These are phyloP conservation scores for Taphrina communis DNA, from an alignment of 1,139 yeast genomes.

Conservation along the genomic window DNA sequence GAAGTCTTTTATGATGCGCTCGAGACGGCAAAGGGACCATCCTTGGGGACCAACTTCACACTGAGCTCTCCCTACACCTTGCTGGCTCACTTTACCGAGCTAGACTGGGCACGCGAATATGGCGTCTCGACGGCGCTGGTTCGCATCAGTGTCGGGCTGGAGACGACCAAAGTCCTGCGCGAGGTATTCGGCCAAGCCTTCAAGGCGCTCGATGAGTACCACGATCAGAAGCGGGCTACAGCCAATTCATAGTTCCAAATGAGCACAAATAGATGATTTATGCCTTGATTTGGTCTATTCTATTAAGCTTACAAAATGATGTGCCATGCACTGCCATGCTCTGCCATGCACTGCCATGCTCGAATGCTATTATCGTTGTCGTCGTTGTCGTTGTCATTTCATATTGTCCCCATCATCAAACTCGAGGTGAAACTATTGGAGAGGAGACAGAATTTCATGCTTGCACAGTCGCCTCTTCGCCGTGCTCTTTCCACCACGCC, in stretches of 20 bases:
- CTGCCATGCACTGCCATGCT: constrained; percentile 4
- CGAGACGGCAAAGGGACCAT: constrained; percentile 86
- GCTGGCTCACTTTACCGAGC: constrained; percentile 83
- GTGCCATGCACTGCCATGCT: background rate
- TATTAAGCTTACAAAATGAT: background rate
- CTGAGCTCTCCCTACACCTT: constrained; percentile 90
- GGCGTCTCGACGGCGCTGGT: constrained; percentile 83
- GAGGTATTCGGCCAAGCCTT: constrained; percentile 36
- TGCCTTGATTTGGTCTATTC: background rate
- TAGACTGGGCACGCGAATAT: constrained; percentile 81
- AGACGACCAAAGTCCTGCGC: constrained; percentile 42
- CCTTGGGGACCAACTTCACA: constrained; percentile 91
- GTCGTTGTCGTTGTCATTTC: background rate
- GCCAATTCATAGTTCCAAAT: background rate
- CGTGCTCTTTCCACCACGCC: constrained; percentile 52
- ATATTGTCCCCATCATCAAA: too few species aligned
- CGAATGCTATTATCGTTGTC: background rate
- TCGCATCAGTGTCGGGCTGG: constrained; percentile 80
- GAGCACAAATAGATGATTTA: background rate
- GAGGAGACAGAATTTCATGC: background rate
- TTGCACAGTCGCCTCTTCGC: background rate
- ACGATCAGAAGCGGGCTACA: background rate
- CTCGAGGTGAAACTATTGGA: background rate
- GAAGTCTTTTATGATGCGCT: constrained; percentile 75
- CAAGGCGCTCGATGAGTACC: constrained; percentile 14